Evolutionary conservation across 1,284 basidiomycete genomes (phyloP), one percentile per base, ranked within the genome.

Genomic region (Cryptococcus sp.): DNA sequence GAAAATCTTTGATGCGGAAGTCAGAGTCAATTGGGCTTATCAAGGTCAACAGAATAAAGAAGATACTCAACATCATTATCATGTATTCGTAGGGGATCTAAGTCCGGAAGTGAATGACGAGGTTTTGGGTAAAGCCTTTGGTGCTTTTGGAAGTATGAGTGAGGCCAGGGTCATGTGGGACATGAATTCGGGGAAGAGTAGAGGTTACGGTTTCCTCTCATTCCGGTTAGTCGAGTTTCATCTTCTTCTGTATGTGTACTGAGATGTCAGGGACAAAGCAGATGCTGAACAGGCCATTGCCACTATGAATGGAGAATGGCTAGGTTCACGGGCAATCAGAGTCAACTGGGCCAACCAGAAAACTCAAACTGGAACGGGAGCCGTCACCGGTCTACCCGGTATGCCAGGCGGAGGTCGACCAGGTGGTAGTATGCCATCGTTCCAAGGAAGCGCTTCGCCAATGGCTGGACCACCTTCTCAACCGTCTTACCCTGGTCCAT

Each of bases 101-200:
- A 89, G 89, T 64, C 93, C 95, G 10, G 95, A 98, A 74, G 93
- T 99, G 71, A 97, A 92, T 76, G 95, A 99, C 73, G 90, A 93
- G n/a, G 88, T 95, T 52, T 85, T 99, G 55, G 88, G 81, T 52
- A 94, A 97, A 79, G 94, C 95, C 14, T 99, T 99, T 80, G 86
- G 84, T 64, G 89, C 90, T 42, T 98, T 98, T 74, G 90, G 92
- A 38, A 90, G 88, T 55, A 82, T 99, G 76, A 93, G 89, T 57
- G 95, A 99, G 76, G 95, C 94, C 49, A 85, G 95, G 48, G 94
- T 98, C 65, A 99, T 99, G 94, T 98, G 95, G 92, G 95, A 98
- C 76, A 94, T 96, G 90, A 95, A 94, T 80, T 96, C 92, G 56
- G 94, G 95, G 64, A 97, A 97, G 80, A 95, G 90, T 72, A 71